Base-by-base conservation (phyloP, 192 early-diverging fungal genomes). In the Coemansia sp. region DNA sequence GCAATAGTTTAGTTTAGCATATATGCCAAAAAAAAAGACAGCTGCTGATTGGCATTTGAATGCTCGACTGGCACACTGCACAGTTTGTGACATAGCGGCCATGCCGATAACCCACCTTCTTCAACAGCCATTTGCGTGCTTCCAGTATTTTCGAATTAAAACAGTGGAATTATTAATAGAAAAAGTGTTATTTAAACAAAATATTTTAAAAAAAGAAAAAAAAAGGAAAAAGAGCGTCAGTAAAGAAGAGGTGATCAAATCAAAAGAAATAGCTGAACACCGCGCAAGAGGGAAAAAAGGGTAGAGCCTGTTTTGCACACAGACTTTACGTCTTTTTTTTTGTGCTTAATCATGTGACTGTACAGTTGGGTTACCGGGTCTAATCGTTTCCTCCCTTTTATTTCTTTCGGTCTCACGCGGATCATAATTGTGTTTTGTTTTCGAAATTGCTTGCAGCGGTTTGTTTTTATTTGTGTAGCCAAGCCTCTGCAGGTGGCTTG, bases 101-200 rank as follows among this genome's bases (percentile, higher is more conserved):
- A 28, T 28, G 22, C 11, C 9, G 11, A 39, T 48, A 8, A n/a
- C 67, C 41, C 71, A 70, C 77, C 72, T 74, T 79, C 78, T 15
- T 67, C 73, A 22, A 57, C 17, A 18, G 71, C 78, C 78, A 80
- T 79, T 32, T 45, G 22, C 39, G 9, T 48, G 45, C 14, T 48
- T 48, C 1, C 39, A 41, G 39, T 9, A 41, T 9, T 9, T 41
- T 41, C 39, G 39, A 41, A 9, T 41, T 41, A 28, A 28, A 28
- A 28, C 22, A 28, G 22, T 28, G 22, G 22, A 28, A 28, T 28
- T 28, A 28, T 28, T 28, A 28, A 28, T 28, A 28, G 1, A 28
- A 41, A 41, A 41, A 12, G 14, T 56, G 18, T 34, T 56, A 28
- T 56, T 56, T 56, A 22, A 56, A 56, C 28, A 28, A 56, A 56